Evolutionary conservation across 352 stramenopile genomes (phyloP).

Genomic region (Pilasporangium apinafurcum): DNA sequence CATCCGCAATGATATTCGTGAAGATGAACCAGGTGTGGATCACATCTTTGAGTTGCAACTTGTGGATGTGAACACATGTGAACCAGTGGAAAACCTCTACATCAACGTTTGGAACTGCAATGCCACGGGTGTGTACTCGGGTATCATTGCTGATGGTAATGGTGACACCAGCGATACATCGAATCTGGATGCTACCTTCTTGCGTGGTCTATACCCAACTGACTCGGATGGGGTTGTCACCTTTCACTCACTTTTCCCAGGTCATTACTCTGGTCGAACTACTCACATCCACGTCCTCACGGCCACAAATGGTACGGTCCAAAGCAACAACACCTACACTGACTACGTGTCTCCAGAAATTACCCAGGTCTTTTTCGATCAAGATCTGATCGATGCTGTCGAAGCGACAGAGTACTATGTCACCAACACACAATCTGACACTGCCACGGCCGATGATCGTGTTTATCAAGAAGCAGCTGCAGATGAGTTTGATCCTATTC

Average conservation of each 20-base stretch:
- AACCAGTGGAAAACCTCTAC: conserved; percentile 4
- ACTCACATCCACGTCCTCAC: conserved; percentile 8
- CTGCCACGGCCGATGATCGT: too few species aligned
- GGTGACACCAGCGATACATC: neutral
- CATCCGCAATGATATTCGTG: conserved; percentile 5
- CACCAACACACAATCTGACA: too few species aligned
- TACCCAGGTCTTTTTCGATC: conserved; percentile 8
- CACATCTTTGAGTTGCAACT: conserved; percentile 7
- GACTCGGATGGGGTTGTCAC: neutral
- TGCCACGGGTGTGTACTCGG: conserved; percentile 6
- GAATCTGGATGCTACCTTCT: conserved; percentile 4
- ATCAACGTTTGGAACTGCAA: conserved; percentile 11
- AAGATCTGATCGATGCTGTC: too few species aligned
- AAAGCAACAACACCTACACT: conserved; percentile 10
- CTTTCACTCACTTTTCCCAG: conserved; percentile 5
- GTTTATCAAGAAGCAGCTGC: too few species aligned
- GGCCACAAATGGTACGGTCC: conserved; percentile 1
- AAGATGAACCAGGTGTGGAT: conserved; percentile 1
- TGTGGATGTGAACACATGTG: conserved; percentile 9
- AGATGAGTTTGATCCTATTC: neutral
- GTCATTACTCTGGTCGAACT: neutral
- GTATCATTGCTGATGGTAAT: conserved; percentile 2
- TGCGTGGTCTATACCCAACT: conserved; percentile 1
- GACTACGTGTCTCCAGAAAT: neutral
- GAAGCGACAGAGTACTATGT: too few species aligned